Evolutionary conservation across 2,329 filamentous ascomycete genomes (phyloP).

Genomic region (Ilyonectria robusta): DNA sequence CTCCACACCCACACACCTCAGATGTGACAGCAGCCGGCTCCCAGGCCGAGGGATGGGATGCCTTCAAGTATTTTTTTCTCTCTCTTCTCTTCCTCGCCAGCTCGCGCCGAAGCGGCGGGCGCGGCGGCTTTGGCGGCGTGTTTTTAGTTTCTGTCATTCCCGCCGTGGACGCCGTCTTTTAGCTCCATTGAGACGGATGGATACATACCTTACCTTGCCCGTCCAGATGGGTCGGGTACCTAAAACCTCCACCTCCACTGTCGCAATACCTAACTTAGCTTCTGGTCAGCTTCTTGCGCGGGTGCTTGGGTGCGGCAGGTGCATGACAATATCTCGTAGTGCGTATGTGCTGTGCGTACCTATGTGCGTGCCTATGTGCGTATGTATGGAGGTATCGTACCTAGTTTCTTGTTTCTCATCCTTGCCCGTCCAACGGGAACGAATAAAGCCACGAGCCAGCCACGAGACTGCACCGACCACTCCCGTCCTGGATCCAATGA

Average conservation of each 20-base stretch:
- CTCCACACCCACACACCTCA: neutral
- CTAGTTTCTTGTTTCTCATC: neutral
- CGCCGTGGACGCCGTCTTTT: slow-evolving; percentile 1
- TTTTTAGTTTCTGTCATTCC: slow-evolving; percentile 1
- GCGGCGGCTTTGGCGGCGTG: slow-evolving; percentile 23
- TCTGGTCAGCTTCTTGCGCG: neutral
- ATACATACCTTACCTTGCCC: neutral
- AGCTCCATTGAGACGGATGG: slow-evolving; percentile 12
- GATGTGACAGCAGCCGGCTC: slow-evolving; percentile 11
- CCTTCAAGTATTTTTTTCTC: neutral
- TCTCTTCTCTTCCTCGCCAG: neutral
- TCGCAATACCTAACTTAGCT: neutral
- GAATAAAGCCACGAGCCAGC: neutral
- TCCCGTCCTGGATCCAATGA: neutral
- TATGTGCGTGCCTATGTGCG: neutral
- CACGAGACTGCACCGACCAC: neutral
- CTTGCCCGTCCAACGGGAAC: neutral
- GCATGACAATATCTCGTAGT: neutral
- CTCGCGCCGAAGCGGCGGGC: neutral
- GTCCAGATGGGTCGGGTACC: neutral
- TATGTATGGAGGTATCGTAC: neutral
- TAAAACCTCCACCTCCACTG: slow-evolving; percentile 6
- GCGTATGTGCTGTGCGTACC: neutral
- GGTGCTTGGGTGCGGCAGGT: neutral
- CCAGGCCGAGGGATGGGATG: slow-evolving; percentile 1